Evolutionary conservation across 768 basidiomycete genomes (phyloP), one percentile per base, ranked within the genome.

Genomic region (Auricularia cornea): DNA sequence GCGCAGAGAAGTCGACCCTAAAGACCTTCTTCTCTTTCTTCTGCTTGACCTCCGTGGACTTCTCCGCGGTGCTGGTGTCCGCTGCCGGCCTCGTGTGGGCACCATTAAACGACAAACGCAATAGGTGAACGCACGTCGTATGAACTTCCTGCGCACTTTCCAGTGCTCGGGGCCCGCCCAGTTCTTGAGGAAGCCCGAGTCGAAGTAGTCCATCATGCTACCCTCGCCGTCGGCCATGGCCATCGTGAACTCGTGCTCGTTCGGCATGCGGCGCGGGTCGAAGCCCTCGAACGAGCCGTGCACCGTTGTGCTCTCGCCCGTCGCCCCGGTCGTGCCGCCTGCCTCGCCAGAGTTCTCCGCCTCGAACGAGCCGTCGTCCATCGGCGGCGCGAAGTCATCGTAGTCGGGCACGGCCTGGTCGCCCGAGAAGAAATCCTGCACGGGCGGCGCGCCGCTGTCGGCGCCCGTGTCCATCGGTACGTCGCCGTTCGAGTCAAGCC

Each of bases 151-250:
- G 26, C 76, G 66, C 70, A 98, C 74, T 72, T 96, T 98, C 96
- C 97, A 99, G 72, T 99, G 97, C 74, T 98, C 93, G 8, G 95
- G 95, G 0, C 97, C 97, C 3, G 97, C 97, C 97, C 97, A 99
- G 68, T 96, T 96, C 81, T 92, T 96, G 68, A 87, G 79, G 69
- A 90, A 82, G 65, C 79, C 85, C 69, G 87, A 83, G 73, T 98
- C 95, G 71, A 98, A 97, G 73, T 96, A 97, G 69, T 95, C 94
- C 71, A 88, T 78, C 74, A 88, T 82, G 23, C 79, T 73, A 20
- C 76, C 78, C 4, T 80, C 83, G 1, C 78, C 82, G 59, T 86
- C 84, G 3, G 84, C 85, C 86, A 97, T 90, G 0, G 91, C 91
- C 81, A 98, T 83, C 59, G 94, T 83, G 31, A 96, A 78, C 66